These are phyloP conservation scores for Zymoseptoria brevis DNA, from an alignment of 2,329 filamentous ascomycete species.

Conservation along the genomic window DNA sequence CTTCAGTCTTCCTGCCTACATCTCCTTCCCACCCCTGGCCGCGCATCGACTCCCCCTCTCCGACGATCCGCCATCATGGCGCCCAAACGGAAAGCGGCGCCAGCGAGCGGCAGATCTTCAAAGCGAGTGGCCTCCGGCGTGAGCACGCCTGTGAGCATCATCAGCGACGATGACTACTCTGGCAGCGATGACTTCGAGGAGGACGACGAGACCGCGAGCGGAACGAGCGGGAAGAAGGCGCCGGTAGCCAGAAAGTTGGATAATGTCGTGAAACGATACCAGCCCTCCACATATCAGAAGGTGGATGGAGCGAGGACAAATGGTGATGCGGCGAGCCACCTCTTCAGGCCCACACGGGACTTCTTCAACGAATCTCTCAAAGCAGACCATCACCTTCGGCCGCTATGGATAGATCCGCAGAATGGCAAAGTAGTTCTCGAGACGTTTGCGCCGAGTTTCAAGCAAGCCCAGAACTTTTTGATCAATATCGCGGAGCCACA, in stretches of 20 bases:
- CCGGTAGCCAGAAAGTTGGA: not conserved
- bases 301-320: conserved; percentile 26
- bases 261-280: conserved; percentile 46
- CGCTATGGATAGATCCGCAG: conserved; percentile 85
- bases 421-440: conserved; percentile 86
- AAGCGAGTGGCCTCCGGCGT: conserved; percentile 35
- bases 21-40: not conserved
- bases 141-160: conserved; percentile 38
- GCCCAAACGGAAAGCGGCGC: conserved; percentile 33
- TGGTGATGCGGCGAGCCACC: conserved; percentile 47
- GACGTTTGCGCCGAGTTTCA: conserved; percentile 82
- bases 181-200: conserved; percentile 29
- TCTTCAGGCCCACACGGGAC: conserved; percentile 57
- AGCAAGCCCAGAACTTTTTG: conserved; percentile 85
- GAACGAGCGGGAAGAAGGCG: conserved; percentile 7
- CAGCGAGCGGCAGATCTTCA: conserved; percentile 24
- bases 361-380: conserved; percentile 79
- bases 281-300: conserved; percentile 44
- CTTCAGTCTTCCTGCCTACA: not conserved
- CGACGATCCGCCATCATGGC: conserved; percentile 22
- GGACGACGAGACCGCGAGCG: conserved; percentile 26
- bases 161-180: conserved; percentile 52
- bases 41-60: not conserved
- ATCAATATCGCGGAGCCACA: conserved; percentile 92
- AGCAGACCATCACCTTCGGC: conserved; percentile 79